Conservation (phyloP, 768 basidiomycete species). For the Naganishia vishniacii region DNA sequence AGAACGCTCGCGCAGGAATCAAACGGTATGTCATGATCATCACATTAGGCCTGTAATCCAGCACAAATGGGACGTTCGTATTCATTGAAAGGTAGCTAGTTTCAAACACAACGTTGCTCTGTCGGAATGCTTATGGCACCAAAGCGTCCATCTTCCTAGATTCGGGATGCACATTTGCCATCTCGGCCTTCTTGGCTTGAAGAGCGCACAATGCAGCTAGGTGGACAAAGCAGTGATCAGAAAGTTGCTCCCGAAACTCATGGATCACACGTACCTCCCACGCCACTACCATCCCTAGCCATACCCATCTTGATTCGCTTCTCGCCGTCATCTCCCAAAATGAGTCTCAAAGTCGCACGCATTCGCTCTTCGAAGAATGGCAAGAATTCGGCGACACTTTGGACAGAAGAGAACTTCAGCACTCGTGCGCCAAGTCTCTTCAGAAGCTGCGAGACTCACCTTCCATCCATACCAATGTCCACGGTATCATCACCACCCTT, state of each 20-base stretch:
- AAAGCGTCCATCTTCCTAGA: slow-evolving; percentile 23
- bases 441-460: too few species aligned
- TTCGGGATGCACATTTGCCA: slow-evolving; percentile 13
- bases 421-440: too few species aligned
- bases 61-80: too few species aligned
- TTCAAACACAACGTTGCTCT: too few species aligned
- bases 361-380: slow-evolving; percentile 74
- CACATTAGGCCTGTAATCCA: too few species aligned
- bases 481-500: slow-evolving; percentile 55
- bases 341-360: slow-evolving; percentile 63
- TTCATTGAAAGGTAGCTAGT: too few species aligned
- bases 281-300: slow-evolving; percentile 96
- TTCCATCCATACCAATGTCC: slow-evolving; percentile 86
- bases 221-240: background rate
- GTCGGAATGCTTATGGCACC: slow-evolving; percentile 17
- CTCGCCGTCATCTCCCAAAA: slow-evolving; percentile 79
- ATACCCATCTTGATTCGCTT: slow-evolving; percentile 75
- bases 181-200: slow-evolving; percentile 61
- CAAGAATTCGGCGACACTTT: slow-evolving; percentile 80
- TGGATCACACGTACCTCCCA: slow-evolving; percentile 64
- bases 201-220: slow-evolving; percentile 82
- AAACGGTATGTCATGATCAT: too few species aligned
- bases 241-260: background rate
- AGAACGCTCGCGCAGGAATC: too few species aligned
- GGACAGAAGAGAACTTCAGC: background rate